phyloP scores from a whole-genome alignment of 2,329 filamentous ascomycete species.

The Talaromyces rugulosus region DNA sequence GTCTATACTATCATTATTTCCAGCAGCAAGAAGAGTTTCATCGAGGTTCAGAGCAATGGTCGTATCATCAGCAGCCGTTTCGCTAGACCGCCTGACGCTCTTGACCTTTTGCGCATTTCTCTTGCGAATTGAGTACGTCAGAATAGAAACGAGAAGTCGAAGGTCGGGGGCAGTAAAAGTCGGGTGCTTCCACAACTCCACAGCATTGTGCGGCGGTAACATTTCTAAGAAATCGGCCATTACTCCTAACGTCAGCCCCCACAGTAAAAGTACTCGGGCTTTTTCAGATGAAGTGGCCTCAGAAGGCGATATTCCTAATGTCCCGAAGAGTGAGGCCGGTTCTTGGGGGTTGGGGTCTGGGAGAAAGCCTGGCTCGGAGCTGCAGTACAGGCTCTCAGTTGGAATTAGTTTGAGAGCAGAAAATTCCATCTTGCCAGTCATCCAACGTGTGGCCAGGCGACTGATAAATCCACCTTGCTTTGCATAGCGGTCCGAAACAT shows the following conservation, averaged over 20 bases:
- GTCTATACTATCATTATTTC: background rate
- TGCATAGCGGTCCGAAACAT: conserved; percentile 59
- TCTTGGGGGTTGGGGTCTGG: conserved; percentile 21
- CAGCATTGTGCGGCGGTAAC: conserved; percentile 58
- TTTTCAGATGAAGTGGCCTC: conserved; percentile 25
- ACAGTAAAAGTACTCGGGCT: conserved; percentile 55
- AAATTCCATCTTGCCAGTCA: conserved; percentile 65
- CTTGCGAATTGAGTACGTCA: conserved; percentile 56
- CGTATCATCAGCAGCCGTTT: conserved; percentile 29
- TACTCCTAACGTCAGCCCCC: conserved; percentile 65
- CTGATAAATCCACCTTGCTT: conserved; percentile 52
- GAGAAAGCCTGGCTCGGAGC: conserved; percentile 49
- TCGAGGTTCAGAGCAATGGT: conserved; percentile 29
- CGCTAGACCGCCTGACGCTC: conserved; percentile 25
- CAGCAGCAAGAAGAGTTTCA: conserved; percentile 5
- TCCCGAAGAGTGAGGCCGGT: conserved; percentile 18
- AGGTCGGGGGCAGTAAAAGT: conserved; percentile 64
- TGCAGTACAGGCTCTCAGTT: conserved; percentile 57
- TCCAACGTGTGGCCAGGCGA: conserved; percentile 51
- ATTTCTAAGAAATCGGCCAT: conserved; percentile 65
- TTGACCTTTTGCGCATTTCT: conserved; percentile 42
- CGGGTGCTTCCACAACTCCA: conserved; percentile 63
- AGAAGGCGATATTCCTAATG: conserved; percentile 24
- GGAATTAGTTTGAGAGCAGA: conserved; percentile 61
- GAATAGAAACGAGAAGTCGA: conserved; percentile 54